Conservation (phyloP, 1,284 basidiomycete species). For the Golubevia sp. region DNA sequence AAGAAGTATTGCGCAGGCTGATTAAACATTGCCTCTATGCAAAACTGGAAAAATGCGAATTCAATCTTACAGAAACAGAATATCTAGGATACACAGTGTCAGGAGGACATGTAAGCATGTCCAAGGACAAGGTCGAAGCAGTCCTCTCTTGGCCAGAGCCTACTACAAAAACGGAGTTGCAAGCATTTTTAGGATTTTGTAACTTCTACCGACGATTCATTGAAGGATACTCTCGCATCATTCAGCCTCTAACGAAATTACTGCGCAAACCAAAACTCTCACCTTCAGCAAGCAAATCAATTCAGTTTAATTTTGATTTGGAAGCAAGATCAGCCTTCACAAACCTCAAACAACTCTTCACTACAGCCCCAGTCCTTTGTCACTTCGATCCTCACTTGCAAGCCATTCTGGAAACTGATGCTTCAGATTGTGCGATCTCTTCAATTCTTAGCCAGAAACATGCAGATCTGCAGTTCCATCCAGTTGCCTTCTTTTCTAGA, state of each 20-base stretch:
- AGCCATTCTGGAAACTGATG: constrained; percentile 30
- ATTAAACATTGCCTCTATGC: constrained; percentile 2
- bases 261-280: constrained; percentile 1
- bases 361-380: not conserved
- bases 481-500: constrained; percentile 6
- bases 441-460: constrained; percentile 36
- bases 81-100: constrained; percentile 8
- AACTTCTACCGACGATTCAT: constrained; percentile 5
- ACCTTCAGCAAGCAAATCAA: constrained; percentile 1
- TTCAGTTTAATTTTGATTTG: no score
- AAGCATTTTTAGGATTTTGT: constrained; percentile 1
- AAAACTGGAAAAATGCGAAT: not conserved
- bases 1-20: constrained; percentile 3
- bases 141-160: not conserved
- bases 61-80: constrained; percentile 3
- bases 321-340: no score
- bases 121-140: not conserved
- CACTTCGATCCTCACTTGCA: constrained; percentile 1
- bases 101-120: constrained; percentile 7
- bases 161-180: constrained; percentile 1
- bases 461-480: not conserved
- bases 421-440: constrained; percentile 52
- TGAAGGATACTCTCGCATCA: not conserved
- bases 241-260: not conserved
- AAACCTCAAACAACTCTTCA: not conserved